A percentile compares a stretch with the other conserved stretches of the same genome.
Conservation (phyloP, 2,329 filamentous ascomycete species). For the Sclerotinia spermophila region DNA sequence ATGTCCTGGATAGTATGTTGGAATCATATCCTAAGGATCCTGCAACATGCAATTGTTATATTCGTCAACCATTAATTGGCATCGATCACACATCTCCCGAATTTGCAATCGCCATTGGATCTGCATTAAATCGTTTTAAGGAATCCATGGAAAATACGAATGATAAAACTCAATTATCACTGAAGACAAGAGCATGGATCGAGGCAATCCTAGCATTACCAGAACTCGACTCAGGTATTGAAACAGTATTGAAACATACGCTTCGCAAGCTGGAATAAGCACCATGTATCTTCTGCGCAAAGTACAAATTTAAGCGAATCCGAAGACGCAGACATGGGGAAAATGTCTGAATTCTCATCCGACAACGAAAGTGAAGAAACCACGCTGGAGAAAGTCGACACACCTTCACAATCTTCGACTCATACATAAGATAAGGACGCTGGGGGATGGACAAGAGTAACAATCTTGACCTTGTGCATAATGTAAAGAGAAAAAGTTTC, state of each 20-base stretch:
- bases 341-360: neutral
- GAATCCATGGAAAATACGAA: constrained; percentile 44
- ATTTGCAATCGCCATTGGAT: constrained; percentile 69
- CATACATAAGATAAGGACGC: neutral
- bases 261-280: constrained; percentile 30
- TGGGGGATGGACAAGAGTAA: neutral
- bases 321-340: neutral
- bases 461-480: constrained; percentile 1
- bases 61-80: constrained; percentile 67
- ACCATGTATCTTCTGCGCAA: too few relatives aligned
- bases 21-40: constrained; percentile 57
- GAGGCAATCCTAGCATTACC: constrained; percentile 48
- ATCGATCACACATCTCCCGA: constrained; percentile 59
- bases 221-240: constrained; percentile 54
- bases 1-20: constrained; percentile 66
- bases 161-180: constrained; percentile 45
- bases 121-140: constrained; percentile 61
- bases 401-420: too few relatives aligned
- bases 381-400: neutral
- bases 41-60: constrained; percentile 65
- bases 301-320: neutral
- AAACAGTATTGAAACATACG: constrained; percentile 52
- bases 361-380: neutral
- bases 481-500: neutral
- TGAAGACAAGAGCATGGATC: constrained; percentile 53